Evolutionary conservation across 2,329 filamentous ascomycete species (phyloP), one percentile per base, ranked within the genome.

Genomic region (Pseudonectria buxi): DNA sequence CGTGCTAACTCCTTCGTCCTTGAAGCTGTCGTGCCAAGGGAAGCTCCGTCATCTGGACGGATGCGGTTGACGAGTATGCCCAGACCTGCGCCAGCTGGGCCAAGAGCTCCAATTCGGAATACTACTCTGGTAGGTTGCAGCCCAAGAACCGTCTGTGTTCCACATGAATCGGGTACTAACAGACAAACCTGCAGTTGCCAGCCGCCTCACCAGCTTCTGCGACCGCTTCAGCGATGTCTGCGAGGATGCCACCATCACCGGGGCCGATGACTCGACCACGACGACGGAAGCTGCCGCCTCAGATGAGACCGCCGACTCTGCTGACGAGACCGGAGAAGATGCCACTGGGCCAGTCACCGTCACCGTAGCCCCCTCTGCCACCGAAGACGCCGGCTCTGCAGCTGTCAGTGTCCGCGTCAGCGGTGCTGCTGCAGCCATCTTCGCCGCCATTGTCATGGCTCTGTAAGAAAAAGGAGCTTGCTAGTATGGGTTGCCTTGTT

Each of bases 1-100:
- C 10, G 32, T 26, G 18, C 18, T 7, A n/a, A 44, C 55, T 16
- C 55, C 37, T 14, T 11, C n/a, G 14, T 12, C 13, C 30, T 10
- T 10, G 6, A 30, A 56, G 49, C 43, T 58, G 52, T 36, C 43
- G 40, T 26, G 47, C 46, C 11, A 30, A 35, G 6, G 42, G 36
- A 11, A 34, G 43, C 10, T 32, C 30, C 2, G 36, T 48, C 6
- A 46, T 37, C 16, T 59, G 54, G 54, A 59, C 54, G n/a, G 51
- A 58, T 27, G 46, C 47, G 22, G 29, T 59, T 7, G 57, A 56
- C 26, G 30, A 50, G 22, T 50, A 53, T 37, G 57, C 57, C 25
- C 43, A 40, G n/a, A 54, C 51, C 7, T 59, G 57, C 28, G 45
- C 45, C 26, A 36, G 49, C 26, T 59, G 56, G 57, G 57, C 56